phyloP scores from a whole-genome alignment of 176 grass and related monocot genomes.

The barley (Hordeum vulgare) region MorexV3_pseudomolecules_assembly NC_058519.1:538655853-538656352 shows the following conservation, averaged over 20 bases:
- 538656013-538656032: slow-evolving; percentile 21
- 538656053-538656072: slow-evolving; percentile 16
- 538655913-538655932: slow-evolving; percentile 61
- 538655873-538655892: slow-evolving; percentile 65
- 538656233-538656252: background rate
- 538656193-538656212: background rate
- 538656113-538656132: background rate
- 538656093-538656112: background rate
- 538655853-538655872: slow-evolving; percentile 72
- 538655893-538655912: slow-evolving; percentile 51
- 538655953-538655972: slow-evolving; percentile 55
- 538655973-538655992: slow-evolving; percentile 28
- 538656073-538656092: slow-evolving; percentile 18
- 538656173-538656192: slow-evolving; percentile 18
- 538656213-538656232: background rate
- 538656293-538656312: background rate
- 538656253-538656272: background rate
- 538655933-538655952: slow-evolving; percentile 57
- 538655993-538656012: slow-evolving; percentile 21
- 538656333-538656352: background rate
- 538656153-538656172: background rate
- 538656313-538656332: background rate
- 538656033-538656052: background rate
- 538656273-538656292: background rate
- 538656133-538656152: background rate